Percentiles rank a stretch among this genome's conserved stretches.
Evolutionary conservation across 441 rosid species (phyloP).

Genomic region (Hypseocharis bilobata): DNA sequence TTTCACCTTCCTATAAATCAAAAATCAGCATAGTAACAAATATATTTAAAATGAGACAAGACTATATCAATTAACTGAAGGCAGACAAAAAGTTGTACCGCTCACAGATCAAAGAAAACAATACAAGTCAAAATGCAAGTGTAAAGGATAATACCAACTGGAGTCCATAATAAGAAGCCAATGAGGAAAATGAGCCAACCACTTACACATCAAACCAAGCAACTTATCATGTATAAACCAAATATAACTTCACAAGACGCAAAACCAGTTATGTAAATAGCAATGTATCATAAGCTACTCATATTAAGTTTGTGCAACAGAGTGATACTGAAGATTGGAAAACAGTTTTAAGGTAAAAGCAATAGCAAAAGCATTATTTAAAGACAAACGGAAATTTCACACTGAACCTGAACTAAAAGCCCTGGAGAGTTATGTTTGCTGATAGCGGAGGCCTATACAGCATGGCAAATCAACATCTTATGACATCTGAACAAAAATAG

Average conservation of each 20-base stretch:
- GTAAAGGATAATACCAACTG: not conserved
- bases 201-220: not conserved
- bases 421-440: not conserved
- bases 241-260: not conserved
- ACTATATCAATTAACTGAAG: constrained; percentile 5
- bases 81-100: not conserved
- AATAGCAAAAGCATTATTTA: not conserved
- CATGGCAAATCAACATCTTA: not conserved
- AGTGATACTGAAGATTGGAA: not conserved
- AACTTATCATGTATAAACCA: not conserved
- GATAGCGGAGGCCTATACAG: not conserved
- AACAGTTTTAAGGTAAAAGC: not conserved
- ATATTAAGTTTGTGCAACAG: not conserved
- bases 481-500: not conserved
- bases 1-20: constrained; percentile 79
- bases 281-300: not conserved
- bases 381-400: not conserved
- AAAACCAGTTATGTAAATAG: not conserved
- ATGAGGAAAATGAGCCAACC: not conserved
- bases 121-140: not conserved
- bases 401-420: not conserved
- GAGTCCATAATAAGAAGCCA: too few species aligned
- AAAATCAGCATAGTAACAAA: constrained; percentile 17
- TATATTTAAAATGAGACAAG: constrained; percentile 13
- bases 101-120: not conserved